Evolutionary conservation across 2,329 filamentous ascomycete genomes (phyloP), one percentile per base, ranked within the genome.

Genomic region (Lachnum nothofagi): DNA sequence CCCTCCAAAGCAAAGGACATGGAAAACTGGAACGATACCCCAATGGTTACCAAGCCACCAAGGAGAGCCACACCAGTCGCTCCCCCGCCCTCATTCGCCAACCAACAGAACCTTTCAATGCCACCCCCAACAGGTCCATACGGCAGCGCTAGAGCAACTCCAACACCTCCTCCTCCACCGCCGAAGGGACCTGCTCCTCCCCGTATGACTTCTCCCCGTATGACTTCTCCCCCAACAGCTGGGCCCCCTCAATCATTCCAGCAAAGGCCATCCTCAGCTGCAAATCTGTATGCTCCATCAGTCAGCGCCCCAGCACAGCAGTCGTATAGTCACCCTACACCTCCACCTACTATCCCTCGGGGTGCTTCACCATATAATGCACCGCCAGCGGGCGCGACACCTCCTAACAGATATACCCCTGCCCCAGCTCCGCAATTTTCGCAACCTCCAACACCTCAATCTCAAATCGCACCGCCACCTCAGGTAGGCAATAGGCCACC

Each of bases 11-110:
- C 80, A 49, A 84, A 83, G 63, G 85, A 86, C 55, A 83, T 84
- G 55, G 80, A 84, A 23, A 86, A 87, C 60, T 98, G 93, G 93
- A 98, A 98, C 60, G 93, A 98, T 67, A 85, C 94, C 44, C 93
- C 93, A 1, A 79, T 95, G 61, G 86, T 97, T 39, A 77, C 80
- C 39, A 88, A 91, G 72, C 72, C 78, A 46, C 77, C 85, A n/a
- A 82, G 91, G 57, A 81, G 85, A 64, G 76, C 77, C 39, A 96
- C 91, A 1, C 73, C 81, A 17, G 64, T 70, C 37, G 79, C 82
- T 44, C 81, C 90, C 43, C 80, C 76, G n/a, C 81, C 86, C 16
- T 88, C 89, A 7, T 95, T 93, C 72, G 77, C 82, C 2, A 80
- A 79, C 58, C 82, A 87, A 63, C 76, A 77, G 51, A 70, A 72